A percentile compares a stretch with the other conserved stretches of the same genome.
Evolutionary conservation across 768 basidiomycete species (phyloP).

Genomic region (Boletus sp.): DNA sequence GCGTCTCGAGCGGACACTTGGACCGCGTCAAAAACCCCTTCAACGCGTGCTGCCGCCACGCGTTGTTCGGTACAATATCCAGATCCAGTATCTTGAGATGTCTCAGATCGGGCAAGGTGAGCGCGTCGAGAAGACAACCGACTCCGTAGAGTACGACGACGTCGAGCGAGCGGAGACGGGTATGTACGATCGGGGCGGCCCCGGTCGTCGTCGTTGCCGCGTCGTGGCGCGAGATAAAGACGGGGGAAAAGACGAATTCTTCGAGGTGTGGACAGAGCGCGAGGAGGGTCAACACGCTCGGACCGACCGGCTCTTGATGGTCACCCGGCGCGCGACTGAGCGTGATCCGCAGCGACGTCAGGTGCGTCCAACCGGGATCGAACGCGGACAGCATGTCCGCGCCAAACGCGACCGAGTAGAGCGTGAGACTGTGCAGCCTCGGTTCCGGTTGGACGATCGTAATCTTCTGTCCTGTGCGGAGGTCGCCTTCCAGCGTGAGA

Average conservation of each 20-base stretch:
- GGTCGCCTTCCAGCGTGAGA: slow-evolving; percentile 12
- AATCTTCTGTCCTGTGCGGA: slow-evolving; percentile 5
- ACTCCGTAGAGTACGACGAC: slow-evolving; percentile 5
- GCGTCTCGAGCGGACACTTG: slow-evolving; percentile 18
- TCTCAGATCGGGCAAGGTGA: slow-evolving; percentile 14
- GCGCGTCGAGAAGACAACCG: slow-evolving; percentile 5
- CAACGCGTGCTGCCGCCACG: slow-evolving; percentile 12
- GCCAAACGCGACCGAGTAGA: slow-evolving; percentile 1
- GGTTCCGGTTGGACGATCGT: slow-evolving; percentile 3
- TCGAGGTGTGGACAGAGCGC: slow-evolving; percentile 20
- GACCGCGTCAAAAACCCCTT: slow-evolving; percentile 21
- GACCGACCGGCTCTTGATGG: neutral
- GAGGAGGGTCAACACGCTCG: slow-evolving; percentile 12
- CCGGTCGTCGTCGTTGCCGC: neutral
- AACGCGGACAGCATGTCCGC: slow-evolving; percentile 4
- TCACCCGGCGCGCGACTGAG: neutral
- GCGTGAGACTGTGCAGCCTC: slow-evolving; percentile 12
- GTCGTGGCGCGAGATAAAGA: slow-evolving; percentile 1
- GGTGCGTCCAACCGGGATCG: slow-evolving; percentile 15
- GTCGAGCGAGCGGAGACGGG: slow-evolving; percentile 9
- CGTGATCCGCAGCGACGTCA: slow-evolving; percentile 10
- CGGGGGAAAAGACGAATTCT: slow-evolving; percentile 3
- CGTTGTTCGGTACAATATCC: slow-evolving; percentile 12
- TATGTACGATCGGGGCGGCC: slow-evolving; percentile 8
- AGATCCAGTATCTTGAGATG: slow-evolving; percentile 10